Base-by-base conservation (phyloP, 2,329 filamentous ascomycete genomes). In the Xylariaceae sp. region DNA sequence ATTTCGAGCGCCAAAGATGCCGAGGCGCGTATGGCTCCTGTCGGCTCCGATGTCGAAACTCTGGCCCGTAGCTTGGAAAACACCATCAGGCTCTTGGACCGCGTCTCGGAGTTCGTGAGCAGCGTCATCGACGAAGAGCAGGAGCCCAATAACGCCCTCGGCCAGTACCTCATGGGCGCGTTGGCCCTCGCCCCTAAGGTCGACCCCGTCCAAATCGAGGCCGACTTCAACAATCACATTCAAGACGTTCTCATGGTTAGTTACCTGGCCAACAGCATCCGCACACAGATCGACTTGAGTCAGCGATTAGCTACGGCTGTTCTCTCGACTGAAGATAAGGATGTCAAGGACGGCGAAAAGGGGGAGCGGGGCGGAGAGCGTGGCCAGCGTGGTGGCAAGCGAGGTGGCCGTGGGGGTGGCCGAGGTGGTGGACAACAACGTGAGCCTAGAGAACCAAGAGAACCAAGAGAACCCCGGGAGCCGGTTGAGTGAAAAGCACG, bases 161-260 rank as follows among this genome's bases (percentile, higher is more conserved):
- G 91, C 63, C 95, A 99, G 75, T 95, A 91, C 76, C 80, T 99
- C 64, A 88, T 97, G 80, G 95, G 95, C 73, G 87, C 92, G 40
- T 83, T 99, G 60, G 91, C 89, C 46, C 79, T 99, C 60, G 90
- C 92, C 53, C 94, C 94, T 68, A 99, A 97, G 81, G 94, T 97
- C 58, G 89, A 96, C 67, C 79, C 87, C 39, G 81, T 85, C 59
- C 88, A 95, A 71, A 91, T 99, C 70, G 94, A 99, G 80, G 83
- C 87, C 71, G 91, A 97, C 79, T 99, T 99, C 84, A 99, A 99
- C 84, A 96, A 95, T 80, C 94, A 99, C 78, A 91, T 99, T 74
- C 94, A 99, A 78, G 94, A 99, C 73, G 91, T 99, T 58, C 85
- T 99, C 63, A 91, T 97, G 73, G 91, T 99, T 67, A 95, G 91